A percentile compares a stretch with the other conserved stretches of the same genome.
Conservation (phyloP, 495 filamentous ascomycete species). For the Neurospora discreta region DNA sequence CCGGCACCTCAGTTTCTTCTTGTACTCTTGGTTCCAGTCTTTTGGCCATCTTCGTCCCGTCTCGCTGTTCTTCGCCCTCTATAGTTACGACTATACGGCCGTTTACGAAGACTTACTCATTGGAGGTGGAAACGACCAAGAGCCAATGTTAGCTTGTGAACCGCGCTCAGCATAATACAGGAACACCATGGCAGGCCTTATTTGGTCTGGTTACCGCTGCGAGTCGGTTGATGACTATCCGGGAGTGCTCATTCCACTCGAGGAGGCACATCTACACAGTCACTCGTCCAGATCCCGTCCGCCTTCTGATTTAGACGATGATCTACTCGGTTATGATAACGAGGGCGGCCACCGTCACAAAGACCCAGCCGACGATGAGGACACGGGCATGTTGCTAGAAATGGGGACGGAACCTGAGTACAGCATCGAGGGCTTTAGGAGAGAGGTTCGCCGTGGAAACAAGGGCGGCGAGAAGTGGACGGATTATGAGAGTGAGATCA, state of each 20-base stretch:
- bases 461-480: conserved; percentile 28
- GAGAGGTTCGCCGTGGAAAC: conserved; percentile 31
- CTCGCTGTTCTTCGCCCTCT: background rate
- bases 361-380: conserved; percentile 24
- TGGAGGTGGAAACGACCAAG: background rate
- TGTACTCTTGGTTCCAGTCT: background rate
- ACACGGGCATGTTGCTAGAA: conserved; percentile 25
- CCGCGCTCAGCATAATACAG: background rate
- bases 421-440: conserved; percentile 38
- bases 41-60: background rate
- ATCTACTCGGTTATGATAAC: conserved; percentile 9
- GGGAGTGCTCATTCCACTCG: conserved; percentile 35
- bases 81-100: background rate
- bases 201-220: conserved; percentile 12
- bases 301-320: conserved; percentile 24
- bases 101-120: background rate
- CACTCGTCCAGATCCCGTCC: conserved; percentile 26
- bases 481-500: conserved; percentile 37
- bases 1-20: background rate
- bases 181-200: background rate
- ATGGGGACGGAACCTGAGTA: conserved; percentile 32
- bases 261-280: conserved; percentile 37
- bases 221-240: conserved; percentile 33
- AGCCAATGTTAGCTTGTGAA: background rate
- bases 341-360: conserved; percentile 16